phyloP scores from a whole-genome alignment of 2,329 filamentous ascomycete genomes.

The Penicillium sp. region DNA sequence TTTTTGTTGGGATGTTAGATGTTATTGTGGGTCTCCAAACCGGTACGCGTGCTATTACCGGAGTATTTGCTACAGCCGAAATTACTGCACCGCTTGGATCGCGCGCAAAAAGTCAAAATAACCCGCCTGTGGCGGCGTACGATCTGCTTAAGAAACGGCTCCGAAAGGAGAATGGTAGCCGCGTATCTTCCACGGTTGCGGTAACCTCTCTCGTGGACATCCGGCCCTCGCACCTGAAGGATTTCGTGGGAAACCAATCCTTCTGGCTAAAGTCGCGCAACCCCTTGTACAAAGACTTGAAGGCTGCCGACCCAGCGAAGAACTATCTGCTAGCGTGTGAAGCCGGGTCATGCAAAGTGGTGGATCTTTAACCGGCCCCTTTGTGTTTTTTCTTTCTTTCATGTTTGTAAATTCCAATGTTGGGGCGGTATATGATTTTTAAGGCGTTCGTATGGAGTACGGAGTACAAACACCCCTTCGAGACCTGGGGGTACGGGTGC shows the following conservation, averaged over 20 bases:
- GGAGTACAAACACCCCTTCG: not conserved
- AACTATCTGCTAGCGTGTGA: conserved; percentile 43
- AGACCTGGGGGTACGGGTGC: not conserved
- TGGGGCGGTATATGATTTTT: not conserved
- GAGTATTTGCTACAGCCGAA: conserved; percentile 48
- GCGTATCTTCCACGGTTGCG: conserved; percentile 34
- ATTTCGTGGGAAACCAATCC: conserved; percentile 35
- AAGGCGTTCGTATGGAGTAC: not conserved
- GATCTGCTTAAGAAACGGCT: conserved; percentile 33
- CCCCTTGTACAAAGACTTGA: conserved; percentile 37
- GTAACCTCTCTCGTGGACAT: conserved; percentile 39
- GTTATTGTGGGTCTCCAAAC: conserved; percentile 72
- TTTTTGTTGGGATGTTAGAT: conserved; percentile 79
- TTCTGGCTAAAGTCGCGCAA: conserved; percentile 42
- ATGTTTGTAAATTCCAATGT: not conserved
- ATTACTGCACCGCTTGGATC: conserved; percentile 11
- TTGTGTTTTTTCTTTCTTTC: not conserved
- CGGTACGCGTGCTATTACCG: conserved; percentile 62
- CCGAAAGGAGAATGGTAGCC: conserved; percentile 34
- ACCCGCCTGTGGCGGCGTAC: conserved; percentile 27
- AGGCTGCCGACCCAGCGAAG: conserved; percentile 32
- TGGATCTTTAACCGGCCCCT: conserved; percentile 31
- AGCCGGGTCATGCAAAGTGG: conserved; percentile 34
- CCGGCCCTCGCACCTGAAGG: conserved; percentile 33
- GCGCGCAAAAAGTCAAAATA: conserved; percentile 15